Evolutionary conservation across 2,329 filamentous ascomycete genomes (phyloP).

Genomic region (Eutypella sp.): DNA sequence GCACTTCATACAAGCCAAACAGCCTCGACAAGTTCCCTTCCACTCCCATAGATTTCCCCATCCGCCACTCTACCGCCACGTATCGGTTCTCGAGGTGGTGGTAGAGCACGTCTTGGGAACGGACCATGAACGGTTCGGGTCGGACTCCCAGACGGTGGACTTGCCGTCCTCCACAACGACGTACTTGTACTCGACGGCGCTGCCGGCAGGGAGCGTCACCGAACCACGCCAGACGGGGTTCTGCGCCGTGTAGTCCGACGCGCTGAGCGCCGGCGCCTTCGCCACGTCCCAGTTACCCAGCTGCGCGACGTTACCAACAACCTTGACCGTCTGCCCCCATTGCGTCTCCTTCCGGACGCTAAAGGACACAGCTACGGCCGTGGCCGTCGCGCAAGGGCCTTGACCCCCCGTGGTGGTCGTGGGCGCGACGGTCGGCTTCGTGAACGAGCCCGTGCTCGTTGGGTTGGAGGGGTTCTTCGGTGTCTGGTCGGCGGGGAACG

Average conservation of each 20-base stretch:
- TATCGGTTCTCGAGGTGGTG: constrained; percentile 23
- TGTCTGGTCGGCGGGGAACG: constrained; percentile 47
- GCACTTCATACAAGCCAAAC: too few species aligned
- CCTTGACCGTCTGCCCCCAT: constrained; percentile 60
- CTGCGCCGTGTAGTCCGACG: constrained; percentile 50
- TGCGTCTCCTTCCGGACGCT: constrained; percentile 51
- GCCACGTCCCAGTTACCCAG: constrained; percentile 59
- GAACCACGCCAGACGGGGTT: constrained; percentile 59
- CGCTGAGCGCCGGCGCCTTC: constrained; percentile 51
- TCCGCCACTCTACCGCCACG: constrained; percentile 37
- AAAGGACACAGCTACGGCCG: constrained; percentile 58
- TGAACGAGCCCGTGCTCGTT: constrained; percentile 18
- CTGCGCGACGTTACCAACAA: constrained; percentile 53
- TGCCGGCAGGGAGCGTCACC: constrained; percentile 50
- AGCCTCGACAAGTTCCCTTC: too few species aligned
- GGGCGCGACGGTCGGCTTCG: constrained; percentile 24
- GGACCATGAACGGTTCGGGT: constrained; percentile 44
- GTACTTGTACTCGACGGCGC: constrained; percentile 62
- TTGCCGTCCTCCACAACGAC: constrained; percentile 54
- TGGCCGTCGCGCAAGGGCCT: constrained; percentile 34
- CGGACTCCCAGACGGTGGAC: constrained; percentile 58
- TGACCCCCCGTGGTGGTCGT: constrained; percentile 18
- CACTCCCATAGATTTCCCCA: too few species aligned
- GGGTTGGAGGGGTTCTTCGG: constrained; percentile 29
- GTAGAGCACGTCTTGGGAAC: constrained; percentile 27